These are phyloP conservation scores for Bacidia rubella DNA, from an alignment of 495 filamentous ascomycete genomes.

Conservation along the genomic window DNA sequence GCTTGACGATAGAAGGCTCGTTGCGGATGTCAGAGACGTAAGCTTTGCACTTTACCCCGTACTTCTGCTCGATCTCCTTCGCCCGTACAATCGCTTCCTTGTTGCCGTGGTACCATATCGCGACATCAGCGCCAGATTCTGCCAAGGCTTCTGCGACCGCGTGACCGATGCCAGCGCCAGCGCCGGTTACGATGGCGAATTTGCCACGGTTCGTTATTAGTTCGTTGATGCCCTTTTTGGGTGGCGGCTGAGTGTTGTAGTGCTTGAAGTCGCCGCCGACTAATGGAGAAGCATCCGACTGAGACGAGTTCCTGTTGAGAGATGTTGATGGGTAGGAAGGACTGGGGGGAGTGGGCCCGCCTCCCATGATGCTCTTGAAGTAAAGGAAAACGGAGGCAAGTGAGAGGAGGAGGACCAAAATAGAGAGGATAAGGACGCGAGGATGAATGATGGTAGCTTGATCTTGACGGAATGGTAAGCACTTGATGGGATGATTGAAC, in stretches of 20 bases:
- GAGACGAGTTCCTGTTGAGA: too few relatives aligned
- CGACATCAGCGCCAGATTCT: conserved; percentile 78
- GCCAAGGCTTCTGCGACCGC: conserved; percentile 63
- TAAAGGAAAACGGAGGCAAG: too few relatives aligned
- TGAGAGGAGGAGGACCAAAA: too few relatives aligned
- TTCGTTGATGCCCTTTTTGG: conserved; percentile 49
- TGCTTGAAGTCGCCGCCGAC: conserved; percentile 36
- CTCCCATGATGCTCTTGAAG: too few relatives aligned
- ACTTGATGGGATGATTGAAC: too few relatives aligned
- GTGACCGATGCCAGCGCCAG: conserved; percentile 69
- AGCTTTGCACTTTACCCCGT: conserved; percentile 71
- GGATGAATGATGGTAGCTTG: too few relatives aligned
- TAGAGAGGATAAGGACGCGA: too few relatives aligned
- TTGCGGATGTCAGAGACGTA: conserved; percentile 58
- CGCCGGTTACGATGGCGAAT: conserved; percentile 74
- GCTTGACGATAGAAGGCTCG: conserved; percentile 41
- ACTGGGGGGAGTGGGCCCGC: too few relatives aligned
- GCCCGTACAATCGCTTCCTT: conserved; percentile 56
- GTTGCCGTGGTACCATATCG: conserved; percentile 77
- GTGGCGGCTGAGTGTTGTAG: conserved; percentile 45
- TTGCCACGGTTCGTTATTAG: conserved; percentile 75
- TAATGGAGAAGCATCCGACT: not conserved
- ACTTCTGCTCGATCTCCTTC: conserved; percentile 55
- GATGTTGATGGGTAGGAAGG: not conserved
- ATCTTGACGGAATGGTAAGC: too few relatives aligned